phyloP scores from a whole-genome alignment of 148 eudicot genomes.

The Arbutus unedo region DNA sequence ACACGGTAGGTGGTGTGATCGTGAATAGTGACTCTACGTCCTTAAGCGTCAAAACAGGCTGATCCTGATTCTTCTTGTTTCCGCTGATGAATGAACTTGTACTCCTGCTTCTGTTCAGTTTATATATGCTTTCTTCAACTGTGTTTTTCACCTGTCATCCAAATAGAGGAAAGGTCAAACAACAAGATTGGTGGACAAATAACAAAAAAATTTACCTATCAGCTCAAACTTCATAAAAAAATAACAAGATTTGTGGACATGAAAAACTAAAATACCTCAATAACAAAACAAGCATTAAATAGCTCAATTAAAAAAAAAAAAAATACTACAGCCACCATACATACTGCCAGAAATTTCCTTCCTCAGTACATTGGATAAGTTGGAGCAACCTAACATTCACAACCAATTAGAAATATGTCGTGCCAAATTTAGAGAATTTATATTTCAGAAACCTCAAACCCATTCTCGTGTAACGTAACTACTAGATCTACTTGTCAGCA shows the following conservation, averaged over 20 bases:
- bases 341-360: background rate
- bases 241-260: background rate
- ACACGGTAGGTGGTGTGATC: constrained; percentile 23
- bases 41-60: constrained; percentile 68
- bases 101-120: constrained; percentile 63
- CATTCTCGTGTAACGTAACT: background rate
- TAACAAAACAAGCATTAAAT: background rate
- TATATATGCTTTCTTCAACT: constrained; percentile 92
- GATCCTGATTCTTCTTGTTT: constrained; percentile 84
- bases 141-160: constrained; percentile 70
- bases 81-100: constrained; percentile 62
- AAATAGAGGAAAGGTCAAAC: background rate
- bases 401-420: background rate
- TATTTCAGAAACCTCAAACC: background rate
- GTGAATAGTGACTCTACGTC: constrained; percentile 80
- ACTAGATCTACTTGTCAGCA: background rate
- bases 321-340: background rate
- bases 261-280: background rate
- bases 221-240: background rate
- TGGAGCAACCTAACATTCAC: background rate
- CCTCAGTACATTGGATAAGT: background rate
- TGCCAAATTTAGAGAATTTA: background rate
- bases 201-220: background rate
- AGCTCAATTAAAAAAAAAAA: too few relatives aligned
- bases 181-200: background rate